Conservation (phyloP, 352 stramenopile genomes). For the Phytopythium aichiense region DNA sequence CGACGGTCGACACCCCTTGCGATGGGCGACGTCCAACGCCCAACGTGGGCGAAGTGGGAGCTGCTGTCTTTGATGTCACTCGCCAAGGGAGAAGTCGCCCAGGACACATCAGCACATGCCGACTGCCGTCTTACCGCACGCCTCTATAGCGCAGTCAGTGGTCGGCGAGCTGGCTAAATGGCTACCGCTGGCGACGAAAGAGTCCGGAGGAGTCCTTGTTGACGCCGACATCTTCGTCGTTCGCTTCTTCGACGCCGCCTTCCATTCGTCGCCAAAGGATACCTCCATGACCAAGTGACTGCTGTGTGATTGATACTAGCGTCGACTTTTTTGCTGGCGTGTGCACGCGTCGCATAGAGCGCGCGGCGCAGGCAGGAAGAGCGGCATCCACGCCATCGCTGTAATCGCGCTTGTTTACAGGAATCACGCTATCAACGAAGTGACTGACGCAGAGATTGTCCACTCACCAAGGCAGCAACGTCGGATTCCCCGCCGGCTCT, state of each 20-base stretch:
- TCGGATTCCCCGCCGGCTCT: neutral
- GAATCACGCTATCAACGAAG: neutral
- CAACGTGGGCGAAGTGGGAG: neutral
- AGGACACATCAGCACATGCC: too few species aligned
- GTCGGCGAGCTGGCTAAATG: neutral
- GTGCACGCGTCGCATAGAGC: neutral
- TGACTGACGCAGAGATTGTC: neutral
- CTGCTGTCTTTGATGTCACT: neutral
- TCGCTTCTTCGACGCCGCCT: neutral
- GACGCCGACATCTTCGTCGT: neutral
- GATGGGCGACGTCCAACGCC: neutral
- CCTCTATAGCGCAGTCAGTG: neutral
- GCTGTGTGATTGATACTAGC: too few species aligned
- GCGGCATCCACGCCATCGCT: neutral
- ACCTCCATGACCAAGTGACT: too few species aligned
- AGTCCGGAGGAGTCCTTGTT: neutral
- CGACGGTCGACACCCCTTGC: neutral
- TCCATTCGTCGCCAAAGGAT: neutral
- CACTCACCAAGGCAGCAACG: neutral
- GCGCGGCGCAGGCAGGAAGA: neutral
- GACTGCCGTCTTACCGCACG: neutral
- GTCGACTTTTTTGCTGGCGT: too few species aligned
- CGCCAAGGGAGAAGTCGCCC: too few species aligned
- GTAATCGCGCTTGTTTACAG: slow-evolving; percentile 7
- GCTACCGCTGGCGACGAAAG: neutral